Evolutionary conservation across 176 grass and related monocot genomes (phyloP), one percentile per base, ranked within the genome.

Genomic region (Musa schizocarpa): DNA sequence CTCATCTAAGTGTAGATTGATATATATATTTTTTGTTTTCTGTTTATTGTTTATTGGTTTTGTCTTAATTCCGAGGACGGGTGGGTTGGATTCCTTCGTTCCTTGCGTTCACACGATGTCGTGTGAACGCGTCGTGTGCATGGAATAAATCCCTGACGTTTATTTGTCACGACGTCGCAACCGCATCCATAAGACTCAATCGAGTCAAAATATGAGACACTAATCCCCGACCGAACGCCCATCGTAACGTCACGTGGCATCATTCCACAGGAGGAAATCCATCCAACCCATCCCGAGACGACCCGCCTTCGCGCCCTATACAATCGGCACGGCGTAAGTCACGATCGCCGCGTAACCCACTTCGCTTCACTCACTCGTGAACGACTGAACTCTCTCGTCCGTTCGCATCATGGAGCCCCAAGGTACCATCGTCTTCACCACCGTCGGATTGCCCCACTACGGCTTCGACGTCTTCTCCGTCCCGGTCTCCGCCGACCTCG

Each of bases 391-490:
- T 50, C 52, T 17, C 5, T 10, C 26, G 27, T 43, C 79, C 52
- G 20, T 74, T 21, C 11, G 67, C 43, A 72, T 27, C 1, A 97
- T 97, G 93, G 93, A 88, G 51, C 90, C 87, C 20, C 63, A 85
- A 79, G 90, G 93, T 76, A 93, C 86, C 17, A 25, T 93, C 76
- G 79, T 87, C 10, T 93, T 97, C 83, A 1, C 74, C 52, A 80
- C 86, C 79, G 75, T 88, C 80, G 86, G 93, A 75, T 70, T 93
- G 43, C 72, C 81, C 21, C 19, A 77, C 76, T 97, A 87, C 83
- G 93, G 90, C 79, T 97, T 97, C 88, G 93, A 93, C 74, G 85
- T 97, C 76, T 97, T 93, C 87, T 97, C 93, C 77, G 58, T 88
- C 71, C 50, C 90, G 34, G 71, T 83, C 20, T 79, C 87, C 9